Evolutionary conservation across 371 early-diverging fungal genomes (phyloP).

Genomic region (Mucor plumbeus): DNA sequence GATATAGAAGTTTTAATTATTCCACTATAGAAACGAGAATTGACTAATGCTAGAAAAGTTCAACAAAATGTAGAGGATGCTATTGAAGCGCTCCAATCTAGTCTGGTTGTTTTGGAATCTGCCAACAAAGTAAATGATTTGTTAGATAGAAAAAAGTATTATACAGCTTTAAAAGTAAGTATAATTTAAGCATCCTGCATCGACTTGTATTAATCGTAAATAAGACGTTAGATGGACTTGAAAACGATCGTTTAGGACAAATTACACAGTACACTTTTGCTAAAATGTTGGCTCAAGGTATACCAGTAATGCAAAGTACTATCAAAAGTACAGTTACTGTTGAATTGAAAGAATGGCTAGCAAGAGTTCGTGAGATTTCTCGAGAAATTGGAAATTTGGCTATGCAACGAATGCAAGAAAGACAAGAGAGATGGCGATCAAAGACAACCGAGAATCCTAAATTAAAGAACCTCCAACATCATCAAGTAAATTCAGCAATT

Average conservation of each 20-base stretch:
- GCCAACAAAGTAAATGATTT: slow-evolving; percentile 84
- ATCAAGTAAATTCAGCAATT: slow-evolving; percentile 81
- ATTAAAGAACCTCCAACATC: slow-evolving; percentile 58
- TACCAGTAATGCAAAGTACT: slow-evolving; percentile 83
- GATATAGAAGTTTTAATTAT: neutral
- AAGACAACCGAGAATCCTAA: slow-evolving; percentile 62
- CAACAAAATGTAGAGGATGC: slow-evolving; percentile 90
- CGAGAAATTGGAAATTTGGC: slow-evolving; percentile 86
- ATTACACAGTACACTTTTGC: slow-evolving; percentile 80
- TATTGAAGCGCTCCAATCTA: slow-evolving; percentile 81
- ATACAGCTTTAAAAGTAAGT: slow-evolving; percentile 83
- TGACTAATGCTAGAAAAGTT: slow-evolving; percentile 82
- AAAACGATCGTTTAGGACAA: slow-evolving; percentile 70
- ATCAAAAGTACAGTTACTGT: slow-evolving; percentile 84
- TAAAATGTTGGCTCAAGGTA: slow-evolving; percentile 79
- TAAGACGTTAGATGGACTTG: slow-evolving; percentile 81
- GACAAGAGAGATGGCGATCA: slow-evolving; percentile 67
- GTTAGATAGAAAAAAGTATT: slow-evolving; percentile 86
- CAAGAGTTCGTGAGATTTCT: slow-evolving; percentile 84
- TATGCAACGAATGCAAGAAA: slow-evolving; percentile 75
- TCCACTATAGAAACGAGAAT: slow-evolving; percentile 81
- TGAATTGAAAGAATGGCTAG: slow-evolving; percentile 94
- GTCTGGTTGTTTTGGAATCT: slow-evolving; percentile 87
- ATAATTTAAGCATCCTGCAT: neutral
- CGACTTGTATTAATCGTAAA: neutral